These are phyloP conservation scores for Backusella circina DNA, from an alignment of 192 early-diverging fungal genomes.

Conservation along the genomic window DNA sequence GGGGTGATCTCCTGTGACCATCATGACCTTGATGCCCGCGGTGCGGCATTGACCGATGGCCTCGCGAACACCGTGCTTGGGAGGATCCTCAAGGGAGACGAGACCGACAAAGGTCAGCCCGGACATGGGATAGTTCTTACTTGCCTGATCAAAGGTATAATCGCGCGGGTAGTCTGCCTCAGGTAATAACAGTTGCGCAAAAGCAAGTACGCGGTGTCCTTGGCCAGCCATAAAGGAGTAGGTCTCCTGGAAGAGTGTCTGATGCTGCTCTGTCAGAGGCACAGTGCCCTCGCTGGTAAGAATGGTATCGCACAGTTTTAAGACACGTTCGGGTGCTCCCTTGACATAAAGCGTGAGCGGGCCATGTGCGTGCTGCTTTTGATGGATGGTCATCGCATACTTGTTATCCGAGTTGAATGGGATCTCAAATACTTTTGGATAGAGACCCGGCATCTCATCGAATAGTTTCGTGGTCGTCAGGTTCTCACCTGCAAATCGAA, in stretches of 20 bases:
- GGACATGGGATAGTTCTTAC: slow-evolving; percentile 65
- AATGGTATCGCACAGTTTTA: slow-evolving; percentile 78
- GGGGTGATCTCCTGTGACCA: slow-evolving; percentile 97
- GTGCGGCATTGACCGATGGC: slow-evolving; percentile 89
- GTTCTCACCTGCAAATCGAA: slow-evolving; percentile 74
- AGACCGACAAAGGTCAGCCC: slow-evolving; percentile 82
- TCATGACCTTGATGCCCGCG: slow-evolving; percentile 96
- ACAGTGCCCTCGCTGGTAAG: slow-evolving; percentile 49
- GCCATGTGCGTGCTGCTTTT: slow-evolving; percentile 65
- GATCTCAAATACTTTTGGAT: slow-evolving; percentile 91
- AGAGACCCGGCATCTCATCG: slow-evolving; percentile 61
- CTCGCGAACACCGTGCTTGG: slow-evolving; percentile 96
- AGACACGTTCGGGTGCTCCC: slow-evolving; percentile 93
- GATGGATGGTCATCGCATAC: slow-evolving; percentile 89
- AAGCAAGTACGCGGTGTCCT: slow-evolving; percentile 93
- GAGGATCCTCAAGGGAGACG: slow-evolving; percentile 93
- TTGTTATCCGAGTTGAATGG: slow-evolving; percentile 98
- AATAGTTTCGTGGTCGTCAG: slow-evolving; percentile 56
- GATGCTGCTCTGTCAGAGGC: slow-evolving; percentile 69
- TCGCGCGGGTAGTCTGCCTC: slow-evolving; percentile 65
- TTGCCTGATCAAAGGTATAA: slow-evolving; percentile 75
- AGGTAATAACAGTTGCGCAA: slow-evolving; percentile 76
- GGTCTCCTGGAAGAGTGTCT: slow-evolving; percentile 61
- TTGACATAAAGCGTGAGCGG: slow-evolving; percentile 84
- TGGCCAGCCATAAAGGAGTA: slow-evolving; percentile 89